Evolutionary conservation across 1,139 yeast genomes (phyloP), one percentile per base, ranked within the genome.

Genomic region (Candida sp.): DNA sequence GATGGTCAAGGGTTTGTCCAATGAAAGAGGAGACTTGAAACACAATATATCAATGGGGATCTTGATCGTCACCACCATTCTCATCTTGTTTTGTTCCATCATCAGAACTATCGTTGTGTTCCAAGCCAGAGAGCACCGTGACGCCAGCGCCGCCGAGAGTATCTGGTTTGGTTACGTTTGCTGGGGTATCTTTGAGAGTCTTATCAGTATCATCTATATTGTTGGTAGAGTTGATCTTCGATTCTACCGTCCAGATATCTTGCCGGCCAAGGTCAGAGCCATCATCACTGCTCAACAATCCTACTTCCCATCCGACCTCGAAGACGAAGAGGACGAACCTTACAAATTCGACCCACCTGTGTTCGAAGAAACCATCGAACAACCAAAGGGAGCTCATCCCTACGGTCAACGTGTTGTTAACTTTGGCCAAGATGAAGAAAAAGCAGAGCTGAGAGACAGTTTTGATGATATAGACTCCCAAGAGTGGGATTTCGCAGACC

Each of bases 201-300:
- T 75, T 32, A 70, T 73, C 47, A 71, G 74, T 57, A 27, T 68
- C 4, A 56, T 75, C 30, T 76, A 75, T 56, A 61, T 77, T 48
- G 58, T 75, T 28, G 80, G 80, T n/a, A 70, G 81, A 62, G 79
- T 73, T 30, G 81, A 77, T 58, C 69, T 77, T 57, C 62, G 81
- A 53, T 77, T 76, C 63, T 77, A 77, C 65, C 70, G 78, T 56
- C 81, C 81, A 39, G 80, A 76, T 61, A 59, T 65, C n/a, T 70
- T 76, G 54, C 80, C 80, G 2, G 59, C 57, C 12, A 63, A 61
- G 49, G 76, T 75, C 42, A 63, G 78, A 56, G 61, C 68, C 11
- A 74, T 75, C 55, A 65, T 74, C 44, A 75, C 80, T 2, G 79
- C 80, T 1, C 76, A 76, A 53, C 80, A 76, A 56, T 62, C 74